Conservation (phyloP, 1,139 yeast genomes). For the Suhomyces yuchorum region DNA sequence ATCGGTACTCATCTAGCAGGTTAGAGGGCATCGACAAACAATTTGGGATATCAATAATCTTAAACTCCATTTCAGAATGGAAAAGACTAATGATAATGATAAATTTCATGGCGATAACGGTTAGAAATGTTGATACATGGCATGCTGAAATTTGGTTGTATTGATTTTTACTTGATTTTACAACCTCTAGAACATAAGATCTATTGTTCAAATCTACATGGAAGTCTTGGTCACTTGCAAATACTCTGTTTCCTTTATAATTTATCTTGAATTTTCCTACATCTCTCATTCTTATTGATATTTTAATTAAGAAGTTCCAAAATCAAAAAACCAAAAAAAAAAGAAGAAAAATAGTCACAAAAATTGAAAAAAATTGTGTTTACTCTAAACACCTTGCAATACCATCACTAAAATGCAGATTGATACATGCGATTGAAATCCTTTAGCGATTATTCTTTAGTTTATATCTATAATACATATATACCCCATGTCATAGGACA, state of each 20-base stretch:
- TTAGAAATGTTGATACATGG: slow-evolving; percentile 7
- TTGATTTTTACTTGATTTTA: slow-evolving; percentile 4
- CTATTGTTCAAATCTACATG: not conserved
- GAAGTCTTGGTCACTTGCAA: slow-evolving; percentile 7
- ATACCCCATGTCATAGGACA: slow-evolving; percentile 2
- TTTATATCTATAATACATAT: slow-evolving; percentile 8
- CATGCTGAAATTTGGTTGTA: slow-evolving; percentile 5
- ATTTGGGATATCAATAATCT: slow-evolving; percentile 1
- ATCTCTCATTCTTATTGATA: slow-evolving; percentile 11
- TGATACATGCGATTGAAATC: slow-evolving; percentile 3
- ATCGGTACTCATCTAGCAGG: slow-evolving; percentile 4
- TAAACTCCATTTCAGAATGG: slow-evolving; percentile 4
- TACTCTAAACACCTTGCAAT: not conserved
- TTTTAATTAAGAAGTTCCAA: slow-evolving; percentile 10
- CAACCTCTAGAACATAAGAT: slow-evolving; percentile 1
- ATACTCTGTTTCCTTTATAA: not conserved
- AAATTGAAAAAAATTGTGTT: slow-evolving; percentile 5
- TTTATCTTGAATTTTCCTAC: not conserved
- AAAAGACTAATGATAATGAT: slow-evolving; percentile 13
- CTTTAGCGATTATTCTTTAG: slow-evolving; percentile 3
- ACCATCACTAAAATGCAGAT: not conserved
- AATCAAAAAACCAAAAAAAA: slow-evolving; percentile 6
- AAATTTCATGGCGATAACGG: slow-evolving; percentile 7
- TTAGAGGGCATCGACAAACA: slow-evolving; percentile 5
- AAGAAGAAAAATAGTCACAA: slow-evolving; percentile 2